These are phyloP conservation scores for Elongisporangium prolatum DNA, from an alignment of 352 stramenopile genomes.

Conservation along the genomic window DNA sequence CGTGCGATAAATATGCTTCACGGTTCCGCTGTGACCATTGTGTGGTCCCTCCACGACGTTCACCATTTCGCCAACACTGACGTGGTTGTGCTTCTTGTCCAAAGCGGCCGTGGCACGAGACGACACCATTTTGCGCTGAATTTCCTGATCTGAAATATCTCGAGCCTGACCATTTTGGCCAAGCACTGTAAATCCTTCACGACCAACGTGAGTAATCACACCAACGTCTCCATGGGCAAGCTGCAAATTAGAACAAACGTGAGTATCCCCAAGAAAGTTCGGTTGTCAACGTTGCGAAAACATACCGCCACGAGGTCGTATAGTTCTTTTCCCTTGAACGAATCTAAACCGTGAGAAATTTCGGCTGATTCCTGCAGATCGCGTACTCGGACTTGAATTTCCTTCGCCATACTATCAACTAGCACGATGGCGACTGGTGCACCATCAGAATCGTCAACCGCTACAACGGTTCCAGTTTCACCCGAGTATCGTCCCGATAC, in stretches of 20 bases:
- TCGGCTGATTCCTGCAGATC: conserved; percentile 88
- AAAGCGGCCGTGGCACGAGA: conserved; percentile 73
- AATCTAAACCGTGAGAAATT: conserved; percentile 85
- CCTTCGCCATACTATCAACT: conserved; percentile 86
- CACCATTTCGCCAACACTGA: conserved; percentile 88
- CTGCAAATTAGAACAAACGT: conserved; percentile 13
- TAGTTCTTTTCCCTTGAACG: conserved; percentile 87
- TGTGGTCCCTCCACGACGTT: conserved; percentile 85
- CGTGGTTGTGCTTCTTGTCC: conserved; percentile 89
- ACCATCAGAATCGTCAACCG: conserved; percentile 79
- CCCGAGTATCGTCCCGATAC: conserved; percentile 86
- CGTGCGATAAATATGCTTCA: conserved; percentile 89
- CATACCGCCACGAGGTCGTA: conserved; percentile 84
- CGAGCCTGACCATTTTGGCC: conserved; percentile 81
- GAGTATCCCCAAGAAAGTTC: conserved; percentile 3
- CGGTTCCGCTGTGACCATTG: conserved; percentile 79
- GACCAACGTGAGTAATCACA: conserved; percentile 89
- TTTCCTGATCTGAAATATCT: conserved; percentile 85
- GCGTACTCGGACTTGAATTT: conserved; percentile 89
- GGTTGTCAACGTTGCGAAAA: background rate
- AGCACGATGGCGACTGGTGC: conserved; percentile 85
- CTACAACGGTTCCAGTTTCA: conserved; percentile 87
- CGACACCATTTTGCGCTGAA: conserved; percentile 86
- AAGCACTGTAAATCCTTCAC: conserved; percentile 85
- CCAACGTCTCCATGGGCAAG: conserved; percentile 84